Conservation (phyloP, 805 yeast species). For the Yarrowia sp. region DNA sequence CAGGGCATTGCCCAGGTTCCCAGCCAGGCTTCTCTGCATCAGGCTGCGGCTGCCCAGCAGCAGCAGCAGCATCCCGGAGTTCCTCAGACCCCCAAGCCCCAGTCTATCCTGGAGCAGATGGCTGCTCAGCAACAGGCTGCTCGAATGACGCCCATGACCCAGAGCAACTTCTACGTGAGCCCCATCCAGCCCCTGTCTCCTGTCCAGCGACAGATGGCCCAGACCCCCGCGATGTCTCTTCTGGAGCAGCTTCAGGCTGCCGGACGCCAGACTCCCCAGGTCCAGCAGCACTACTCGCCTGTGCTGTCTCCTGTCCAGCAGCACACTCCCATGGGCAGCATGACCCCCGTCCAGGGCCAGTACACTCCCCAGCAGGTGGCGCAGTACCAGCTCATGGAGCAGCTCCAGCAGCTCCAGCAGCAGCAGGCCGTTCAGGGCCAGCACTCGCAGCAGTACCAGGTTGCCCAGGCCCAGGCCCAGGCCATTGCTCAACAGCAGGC, state of each 20-base stretch:
- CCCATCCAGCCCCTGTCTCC: constrained; percentile 19
- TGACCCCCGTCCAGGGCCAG: constrained; percentile 3
- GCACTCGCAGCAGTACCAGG: neutral
- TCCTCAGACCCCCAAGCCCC: constrained; percentile 9
- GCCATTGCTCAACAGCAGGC: constrained; percentile 5
- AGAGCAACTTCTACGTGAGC: neutral
- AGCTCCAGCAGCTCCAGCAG: constrained; percentile 7
- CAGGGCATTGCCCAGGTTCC: constrained; percentile 10
- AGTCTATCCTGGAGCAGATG: constrained; percentile 1
- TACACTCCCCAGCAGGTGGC: constrained; percentile 16
- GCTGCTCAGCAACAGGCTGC: constrained; percentile 19
- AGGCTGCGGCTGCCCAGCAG: neutral
- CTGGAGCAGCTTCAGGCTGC: constrained; percentile 14
- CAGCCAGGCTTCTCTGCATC: neutral
- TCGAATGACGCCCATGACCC: constrained; percentile 17
- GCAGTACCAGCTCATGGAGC: constrained; percentile 11
- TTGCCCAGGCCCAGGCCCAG: neutral
- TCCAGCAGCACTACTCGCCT: constrained; percentile 14
- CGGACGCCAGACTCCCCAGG: constrained; percentile 4
- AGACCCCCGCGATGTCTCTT: constrained; percentile 7
- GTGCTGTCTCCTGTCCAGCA: constrained; percentile 6
- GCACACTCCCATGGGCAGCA: constrained; percentile 1
- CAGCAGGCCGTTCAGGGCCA: constrained; percentile 16
- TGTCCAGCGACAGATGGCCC: constrained; percentile 20
- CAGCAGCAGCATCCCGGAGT: constrained; percentile 7